These are phyloP conservation scores for Claviceps maximensis DNA, from an alignment of 2,329 filamentous ascomycete genomes.

Conservation along the genomic window DNA sequence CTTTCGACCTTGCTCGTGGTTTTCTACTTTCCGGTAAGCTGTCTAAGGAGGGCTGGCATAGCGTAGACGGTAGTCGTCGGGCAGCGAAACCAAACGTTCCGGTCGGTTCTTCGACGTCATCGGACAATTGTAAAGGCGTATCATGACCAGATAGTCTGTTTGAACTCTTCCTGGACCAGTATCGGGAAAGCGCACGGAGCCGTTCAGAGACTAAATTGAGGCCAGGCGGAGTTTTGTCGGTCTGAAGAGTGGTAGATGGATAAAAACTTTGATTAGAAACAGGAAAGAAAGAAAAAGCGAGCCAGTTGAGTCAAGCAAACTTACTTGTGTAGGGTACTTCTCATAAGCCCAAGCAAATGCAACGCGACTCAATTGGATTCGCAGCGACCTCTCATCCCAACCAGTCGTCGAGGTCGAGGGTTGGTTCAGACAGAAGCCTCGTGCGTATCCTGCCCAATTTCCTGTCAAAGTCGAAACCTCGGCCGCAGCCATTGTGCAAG, in stretches of 20 bases:
- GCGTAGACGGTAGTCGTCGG: conserved; percentile 3
- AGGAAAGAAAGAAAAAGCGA: neutral
- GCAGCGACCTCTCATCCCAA: conserved; percentile 16
- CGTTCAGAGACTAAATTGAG: neutral
- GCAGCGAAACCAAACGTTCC: conserved; percentile 5
- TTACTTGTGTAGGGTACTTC: neutral
- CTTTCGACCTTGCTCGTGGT: neutral
- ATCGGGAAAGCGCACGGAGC: neutral
- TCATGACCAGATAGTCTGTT: neutral
- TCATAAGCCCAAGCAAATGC: conserved; percentile 13
- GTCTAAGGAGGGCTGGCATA: neutral
- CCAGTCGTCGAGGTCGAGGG: conserved; percentile 21
- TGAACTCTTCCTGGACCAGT: neutral
- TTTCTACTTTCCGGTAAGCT: neutral
- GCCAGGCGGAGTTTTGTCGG: neutral
- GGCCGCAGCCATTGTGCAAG: conserved; percentile 41
- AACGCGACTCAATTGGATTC: conserved; percentile 24
- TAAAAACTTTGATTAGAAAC: neutral
- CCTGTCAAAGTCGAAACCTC: conserved; percentile 31
- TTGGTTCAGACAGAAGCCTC: conserved; percentile 23
- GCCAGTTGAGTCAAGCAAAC: neutral
- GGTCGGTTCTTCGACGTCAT: neutral
- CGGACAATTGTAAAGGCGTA: neutral
- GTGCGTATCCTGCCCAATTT: conserved; percentile 28
- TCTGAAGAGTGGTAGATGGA: neutral